These are phyloP conservation scores for Meyerozyma carpophila DNA, from an alignment of 1,139 yeast genomes.

Conservation along the genomic window DNA sequence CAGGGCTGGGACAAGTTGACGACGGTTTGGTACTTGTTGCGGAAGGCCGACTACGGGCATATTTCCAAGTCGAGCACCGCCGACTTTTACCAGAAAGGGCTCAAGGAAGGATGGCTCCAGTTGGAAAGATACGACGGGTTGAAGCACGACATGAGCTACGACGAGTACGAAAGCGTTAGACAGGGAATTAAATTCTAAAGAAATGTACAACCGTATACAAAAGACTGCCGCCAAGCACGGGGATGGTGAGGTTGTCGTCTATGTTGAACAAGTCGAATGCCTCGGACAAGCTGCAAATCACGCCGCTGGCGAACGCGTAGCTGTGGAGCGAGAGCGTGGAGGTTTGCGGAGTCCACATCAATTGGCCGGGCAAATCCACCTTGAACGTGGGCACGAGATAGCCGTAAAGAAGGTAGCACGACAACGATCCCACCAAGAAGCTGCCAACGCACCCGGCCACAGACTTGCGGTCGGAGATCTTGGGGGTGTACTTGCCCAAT, in stretches of 20 bases:
- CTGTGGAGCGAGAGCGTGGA: conserved; percentile 49
- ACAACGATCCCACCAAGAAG: conserved; percentile 61
- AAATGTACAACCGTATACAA: conserved; percentile 37
- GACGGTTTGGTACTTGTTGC: conserved; percentile 64
- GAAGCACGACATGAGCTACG: conserved; percentile 23
- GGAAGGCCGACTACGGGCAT: conserved; percentile 52
- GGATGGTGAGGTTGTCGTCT: conserved; percentile 94
- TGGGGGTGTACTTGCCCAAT: conserved; percentile 80
- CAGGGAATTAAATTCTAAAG: background rate
- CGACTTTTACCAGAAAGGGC: conserved; percentile 25
- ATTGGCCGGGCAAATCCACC: conserved; percentile 48
- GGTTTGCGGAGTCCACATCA: conserved; percentile 59
- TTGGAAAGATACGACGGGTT: conserved; percentile 37
- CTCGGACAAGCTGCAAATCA: conserved; percentile 82
- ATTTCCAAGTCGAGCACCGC: conserved; percentile 14
- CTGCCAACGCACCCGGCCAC: conserved; percentile 90
- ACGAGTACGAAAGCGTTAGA: conserved; percentile 14
- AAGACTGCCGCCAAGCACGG: conserved; percentile 70
- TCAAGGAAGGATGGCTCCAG: conserved; percentile 30
- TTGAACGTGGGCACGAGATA: conserved; percentile 58
- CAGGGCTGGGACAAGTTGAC: conserved; percentile 76
- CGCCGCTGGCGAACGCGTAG: conserved; percentile 62
- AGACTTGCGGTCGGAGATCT: conserved; percentile 66
- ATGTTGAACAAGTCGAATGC: conserved; percentile 66
- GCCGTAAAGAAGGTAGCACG: conserved; percentile 67